These are phyloP conservation scores for Intubia oerlemansii DNA, from an alignment of 2,329 filamentous ascomycete genomes.

Conservation along the genomic window DNA sequence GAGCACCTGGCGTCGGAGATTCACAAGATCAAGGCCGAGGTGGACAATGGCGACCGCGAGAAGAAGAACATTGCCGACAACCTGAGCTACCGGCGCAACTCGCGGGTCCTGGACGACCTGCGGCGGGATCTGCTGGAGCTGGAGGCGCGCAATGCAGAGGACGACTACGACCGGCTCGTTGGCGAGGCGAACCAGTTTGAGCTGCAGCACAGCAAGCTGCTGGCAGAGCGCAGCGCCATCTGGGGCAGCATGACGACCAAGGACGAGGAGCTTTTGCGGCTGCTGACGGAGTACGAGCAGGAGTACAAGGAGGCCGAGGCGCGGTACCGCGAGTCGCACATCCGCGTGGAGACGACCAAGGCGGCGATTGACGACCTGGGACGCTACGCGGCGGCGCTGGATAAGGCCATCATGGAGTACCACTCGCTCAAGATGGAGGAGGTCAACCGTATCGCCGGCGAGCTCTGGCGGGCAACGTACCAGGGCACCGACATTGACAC, in stretches of 20 bases:
- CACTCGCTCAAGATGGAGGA: constrained; percentile 96
- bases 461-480: constrained; percentile 95
- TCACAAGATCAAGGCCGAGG: constrained; percentile 57
- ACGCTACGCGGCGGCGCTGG: constrained; percentile 63
- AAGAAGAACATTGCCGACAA: constrained; percentile 83
- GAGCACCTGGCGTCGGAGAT: constrained; percentile 43
- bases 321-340: constrained; percentile 71
- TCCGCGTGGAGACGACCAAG: constrained; percentile 79
- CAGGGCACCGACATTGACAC: constrained; percentile 94
- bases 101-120: constrained; percentile 45
- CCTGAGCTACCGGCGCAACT: constrained; percentile 59
- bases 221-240: constrained; percentile 51
- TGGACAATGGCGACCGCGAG: constrained; percentile 59
- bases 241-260: constrained; percentile 67
- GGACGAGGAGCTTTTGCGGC: constrained; percentile 53
- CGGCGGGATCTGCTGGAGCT: constrained; percentile 51
- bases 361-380: constrained; percentile 80
- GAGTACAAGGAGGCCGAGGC: constrained; percentile 68
- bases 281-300: constrained; percentile 61
- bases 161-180: constrained; percentile 57
- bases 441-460: constrained; percentile 83
- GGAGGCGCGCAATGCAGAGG: constrained; percentile 58
- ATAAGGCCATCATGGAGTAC: constrained; percentile 95
- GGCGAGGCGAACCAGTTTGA: constrained; percentile 48
- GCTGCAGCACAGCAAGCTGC: constrained; percentile 42